These are phyloP conservation scores for Candida mattraensis DNA, from an alignment of 805 yeast species.

Conservation along the genomic window DNA sequence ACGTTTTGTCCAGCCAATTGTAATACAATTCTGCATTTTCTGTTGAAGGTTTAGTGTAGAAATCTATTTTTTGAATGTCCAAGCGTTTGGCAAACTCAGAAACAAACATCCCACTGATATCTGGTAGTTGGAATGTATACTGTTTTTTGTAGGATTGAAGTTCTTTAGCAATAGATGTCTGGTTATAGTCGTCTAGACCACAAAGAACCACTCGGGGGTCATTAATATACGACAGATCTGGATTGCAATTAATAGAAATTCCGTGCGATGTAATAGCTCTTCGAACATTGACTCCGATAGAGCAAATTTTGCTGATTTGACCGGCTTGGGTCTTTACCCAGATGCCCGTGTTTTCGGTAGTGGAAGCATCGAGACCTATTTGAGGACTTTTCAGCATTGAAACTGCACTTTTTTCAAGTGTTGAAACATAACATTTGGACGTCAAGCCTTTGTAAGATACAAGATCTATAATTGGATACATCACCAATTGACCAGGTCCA, in stretches of 20 bases:
- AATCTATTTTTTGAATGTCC: constrained; percentile 23
- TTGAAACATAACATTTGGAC: constrained; percentile 52
- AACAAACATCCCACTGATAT: constrained; percentile 45
- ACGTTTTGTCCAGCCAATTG: too few relatives aligned
- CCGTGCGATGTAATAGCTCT: constrained; percentile 89
- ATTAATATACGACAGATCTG: constrained; percentile 72
- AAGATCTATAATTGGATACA: constrained; percentile 77
- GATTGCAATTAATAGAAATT: constrained; percentile 71
- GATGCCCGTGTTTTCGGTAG: constrained; percentile 81
- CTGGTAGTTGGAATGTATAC: constrained; percentile 20
- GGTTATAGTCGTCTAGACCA: constrained; percentile 67
- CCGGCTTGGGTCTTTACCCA: constrained; percentile 55
- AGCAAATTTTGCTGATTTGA: constrained; percentile 72
- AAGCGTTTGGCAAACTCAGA: constrained; percentile 42
- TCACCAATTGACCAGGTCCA: constrained; percentile 92
- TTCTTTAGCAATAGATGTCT: constrained; percentile 49
- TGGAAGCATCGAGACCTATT: constrained; percentile 43
- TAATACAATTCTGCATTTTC: too few relatives aligned
- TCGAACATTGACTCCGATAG: constrained; percentile 86
- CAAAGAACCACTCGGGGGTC: constrained; percentile 69
- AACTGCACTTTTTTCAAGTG: constrained; percentile 41
- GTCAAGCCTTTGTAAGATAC: constrained; percentile 52
- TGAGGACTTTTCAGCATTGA: constrained; percentile 19
- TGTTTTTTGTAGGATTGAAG: constrained; percentile 13
- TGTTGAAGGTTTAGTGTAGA: constrained; percentile 2